Evolutionary conservation across 176 grass and related monocot genomes (phyloP).

Genomic region (Microstegium vimineum): DNA sequence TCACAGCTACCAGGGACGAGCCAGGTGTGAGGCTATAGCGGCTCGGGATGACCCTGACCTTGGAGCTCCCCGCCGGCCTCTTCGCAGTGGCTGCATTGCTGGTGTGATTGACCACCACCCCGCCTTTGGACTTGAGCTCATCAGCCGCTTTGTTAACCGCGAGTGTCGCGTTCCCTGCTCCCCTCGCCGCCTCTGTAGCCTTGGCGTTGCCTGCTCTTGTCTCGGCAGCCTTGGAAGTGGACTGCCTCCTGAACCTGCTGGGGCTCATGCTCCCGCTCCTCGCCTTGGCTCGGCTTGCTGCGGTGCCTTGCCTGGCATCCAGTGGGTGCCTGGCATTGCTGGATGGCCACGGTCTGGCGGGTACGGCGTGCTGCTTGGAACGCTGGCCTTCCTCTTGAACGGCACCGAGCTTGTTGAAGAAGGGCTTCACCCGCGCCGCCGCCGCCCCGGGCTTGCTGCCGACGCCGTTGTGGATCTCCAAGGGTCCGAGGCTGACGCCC

Average conservation of each 20-base stretch:
- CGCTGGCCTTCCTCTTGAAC: conserved; percentile 38
- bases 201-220: not conserved
- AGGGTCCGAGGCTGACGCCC: conserved; percentile 69
- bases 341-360: conserved; percentile 36
- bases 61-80: conserved; percentile 53
- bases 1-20: not conserved
- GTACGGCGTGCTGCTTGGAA: conserved; percentile 20
- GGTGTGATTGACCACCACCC: not conserved
- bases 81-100: conserved; percentile 14
- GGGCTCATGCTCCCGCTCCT: conserved; percentile 60
- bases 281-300: conserved; percentile 34
- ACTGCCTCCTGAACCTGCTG: conserved; percentile 45
- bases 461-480: conserved; percentile 65
- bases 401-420: conserved; percentile 29
- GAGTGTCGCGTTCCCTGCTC: conserved; percentile 3
- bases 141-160: conserved; percentile 27
- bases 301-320: conserved; percentile 24
- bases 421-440: conserved; percentile 3
- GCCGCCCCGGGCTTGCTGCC: not conserved
- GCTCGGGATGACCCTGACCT: conserved; percentile 64
- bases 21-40: conserved; percentile 71
- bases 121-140: conserved; percentile 18
- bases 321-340: conserved; percentile 43
- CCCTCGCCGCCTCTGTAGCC: conserved; percentile 10
- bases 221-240: conserved; percentile 1